Conservation (phyloP, 352 stramenopile genomes). For the Globisporangium mamillatum region DNA sequence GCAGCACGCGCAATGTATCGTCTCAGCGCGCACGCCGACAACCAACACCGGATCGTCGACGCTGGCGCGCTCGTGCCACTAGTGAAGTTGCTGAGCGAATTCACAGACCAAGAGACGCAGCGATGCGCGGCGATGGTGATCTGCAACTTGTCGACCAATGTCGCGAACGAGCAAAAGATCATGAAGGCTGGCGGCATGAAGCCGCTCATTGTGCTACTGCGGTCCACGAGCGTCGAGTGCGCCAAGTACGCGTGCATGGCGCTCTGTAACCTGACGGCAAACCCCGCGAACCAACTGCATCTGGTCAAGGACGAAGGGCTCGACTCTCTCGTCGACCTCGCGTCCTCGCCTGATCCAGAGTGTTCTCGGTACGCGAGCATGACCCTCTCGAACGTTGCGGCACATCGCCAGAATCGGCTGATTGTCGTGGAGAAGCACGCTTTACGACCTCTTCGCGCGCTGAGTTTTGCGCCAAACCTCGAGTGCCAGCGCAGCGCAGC, state of each 20-base stretch:
- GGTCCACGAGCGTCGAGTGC: conserved; percentile 47
- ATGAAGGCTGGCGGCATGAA: conserved; percentile 72
- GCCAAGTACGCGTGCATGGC: conserved; percentile 91
- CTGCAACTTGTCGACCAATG: conserved; percentile 83
- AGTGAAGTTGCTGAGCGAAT: conserved; percentile 57
- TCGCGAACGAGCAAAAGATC: conserved; percentile 69
- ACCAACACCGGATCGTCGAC: conserved; percentile 87
- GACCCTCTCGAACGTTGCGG: conserved; percentile 93
- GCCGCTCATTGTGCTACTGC: conserved; percentile 62
- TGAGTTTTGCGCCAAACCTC: conserved; percentile 81
- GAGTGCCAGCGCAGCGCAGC: conserved; percentile 90
- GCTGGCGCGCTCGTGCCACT: conserved; percentile 76
- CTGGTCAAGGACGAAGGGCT: conserved; percentile 84
- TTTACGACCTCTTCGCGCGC: conserved; percentile 69
- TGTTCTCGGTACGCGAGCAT: conserved; percentile 90
- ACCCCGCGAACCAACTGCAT: conserved; percentile 87
- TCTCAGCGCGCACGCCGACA: conserved; percentile 80
- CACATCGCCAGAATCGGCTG: conserved; percentile 84
- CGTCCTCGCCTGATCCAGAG: conserved; percentile 62
- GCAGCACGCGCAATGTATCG: conserved; percentile 89
- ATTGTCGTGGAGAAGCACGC: conserved; percentile 86
- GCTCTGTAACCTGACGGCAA: conserved; percentile 93
- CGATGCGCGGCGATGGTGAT: conserved; percentile 79
- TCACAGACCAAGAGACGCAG: conserved; percentile 59
- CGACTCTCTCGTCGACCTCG: conserved; percentile 78